Percentiles rank a stretch among this genome's conserved stretches.
phyloP scores from a whole-genome alignment of 2,329 filamentous ascomycete genomes.

The Cercospora sp. region DNA sequence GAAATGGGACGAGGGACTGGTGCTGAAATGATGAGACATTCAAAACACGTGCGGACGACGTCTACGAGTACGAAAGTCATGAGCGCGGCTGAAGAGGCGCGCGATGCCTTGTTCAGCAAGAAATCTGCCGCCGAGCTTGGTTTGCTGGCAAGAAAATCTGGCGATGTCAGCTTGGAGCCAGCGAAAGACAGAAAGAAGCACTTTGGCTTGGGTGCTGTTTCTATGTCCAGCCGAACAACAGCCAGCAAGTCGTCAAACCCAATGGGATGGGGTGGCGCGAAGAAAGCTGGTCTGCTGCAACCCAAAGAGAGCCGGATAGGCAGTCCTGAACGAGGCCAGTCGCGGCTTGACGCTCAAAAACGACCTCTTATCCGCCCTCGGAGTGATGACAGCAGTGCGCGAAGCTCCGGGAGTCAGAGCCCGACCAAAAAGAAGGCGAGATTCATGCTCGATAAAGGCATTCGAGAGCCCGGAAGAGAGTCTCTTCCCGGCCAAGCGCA shows the following conservation, averaged over 20 bases:
- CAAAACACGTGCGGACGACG: slow-evolving; percentile 26
- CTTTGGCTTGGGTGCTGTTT: slow-evolving; percentile 40
- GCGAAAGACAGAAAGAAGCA: slow-evolving; percentile 44
- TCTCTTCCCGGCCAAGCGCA: slow-evolving; percentile 42
- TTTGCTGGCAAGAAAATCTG: slow-evolving; percentile 47
- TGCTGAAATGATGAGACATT: slow-evolving; percentile 65
- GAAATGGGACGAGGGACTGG: slow-evolving; percentile 65
- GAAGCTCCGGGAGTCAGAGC: slow-evolving; percentile 38
- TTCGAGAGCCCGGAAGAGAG: slow-evolving; percentile 52
- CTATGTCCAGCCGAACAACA: slow-evolving; percentile 27
- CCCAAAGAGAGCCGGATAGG: slow-evolving; percentile 31
- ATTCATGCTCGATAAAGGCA: slow-evolving; percentile 49
- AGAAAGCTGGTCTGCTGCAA: slow-evolving; percentile 44
- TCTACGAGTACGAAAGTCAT: slow-evolving; percentile 19
- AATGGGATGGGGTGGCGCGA: slow-evolving; percentile 52
- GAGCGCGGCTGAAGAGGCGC: slow-evolving; percentile 23
- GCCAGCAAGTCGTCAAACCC: slow-evolving; percentile 39
- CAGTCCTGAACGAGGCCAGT: slow-evolving; percentile 38
- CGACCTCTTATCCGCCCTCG: slow-evolving; percentile 21
- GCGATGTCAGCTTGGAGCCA: slow-evolving; percentile 45
- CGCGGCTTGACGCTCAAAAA: slow-evolving; percentile 28
- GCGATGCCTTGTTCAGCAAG: slow-evolving; percentile 29
- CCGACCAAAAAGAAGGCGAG: slow-evolving; percentile 51
- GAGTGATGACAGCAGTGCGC: slow-evolving; percentile 28
- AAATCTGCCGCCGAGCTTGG: slow-evolving; percentile 42